Base-by-base conservation (phyloP, 2,329 filamentous ascomycete species). In the Capronia coronata region DNA sequence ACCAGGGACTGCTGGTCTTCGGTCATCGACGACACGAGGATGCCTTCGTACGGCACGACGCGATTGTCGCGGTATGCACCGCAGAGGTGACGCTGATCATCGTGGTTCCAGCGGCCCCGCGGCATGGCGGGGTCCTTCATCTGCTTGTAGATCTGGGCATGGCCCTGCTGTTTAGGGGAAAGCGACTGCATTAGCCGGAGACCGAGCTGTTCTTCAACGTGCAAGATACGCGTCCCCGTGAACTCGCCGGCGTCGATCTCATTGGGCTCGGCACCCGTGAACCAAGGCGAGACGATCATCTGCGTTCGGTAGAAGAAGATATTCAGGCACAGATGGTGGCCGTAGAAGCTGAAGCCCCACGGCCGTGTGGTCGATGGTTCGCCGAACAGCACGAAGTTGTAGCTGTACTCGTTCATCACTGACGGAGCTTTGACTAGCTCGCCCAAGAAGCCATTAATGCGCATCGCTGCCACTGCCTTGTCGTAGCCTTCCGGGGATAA, bases 211-310 rank as follows among this genome's bases (percentile, higher is more conserved):
- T 85, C 84, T 61, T 89, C 84, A 6, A 67, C 68, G 32, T 82
- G 71, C 27, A 89, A 67, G 48, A 89, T 86, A 2, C 76, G 70
- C 0, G 81, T 86, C 5, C 84, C 85, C 1, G 68, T 67, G 63
- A 80, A 75, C 0, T 75, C 75, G 0, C 84, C 84, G 0, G 67
- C 65, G 56, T 89, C 85, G 58, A 89, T 85, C 29, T 82, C 61
- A 59, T 90, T 88, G 0, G 86, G 86, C 66, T 91, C 86, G 0
- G 86, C 86, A 47, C 86, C 86, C 0, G 84, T 87, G 66, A 91
- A 91, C 68, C 82, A 86, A 0, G 86, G 86, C 0, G 79, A 80
- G 2, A 87, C 72, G 38, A 87, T 70, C 43, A 88, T 80, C 63
- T 87, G 82, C 0, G 69, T 66, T 25, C 72, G 72, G 61, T 82